phyloP scores from a whole-genome alignment of 106 monocot genomes.

The Dactylorhiza incarnata region DNA sequence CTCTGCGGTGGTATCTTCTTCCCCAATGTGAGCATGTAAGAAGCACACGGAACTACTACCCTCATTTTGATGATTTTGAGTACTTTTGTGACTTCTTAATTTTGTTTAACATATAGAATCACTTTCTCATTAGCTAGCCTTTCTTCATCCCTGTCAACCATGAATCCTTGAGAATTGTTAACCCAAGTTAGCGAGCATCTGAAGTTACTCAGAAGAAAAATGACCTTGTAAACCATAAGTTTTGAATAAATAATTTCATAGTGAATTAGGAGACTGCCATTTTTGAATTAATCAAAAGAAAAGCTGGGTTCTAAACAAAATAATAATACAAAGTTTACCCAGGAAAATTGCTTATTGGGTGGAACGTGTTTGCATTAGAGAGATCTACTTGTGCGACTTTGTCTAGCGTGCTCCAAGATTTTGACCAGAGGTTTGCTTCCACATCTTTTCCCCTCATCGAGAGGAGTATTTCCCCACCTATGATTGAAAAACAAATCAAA shows the following conservation, averaged over 20 bases:
- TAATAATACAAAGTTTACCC: neutral
- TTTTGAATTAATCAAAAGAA: neutral
- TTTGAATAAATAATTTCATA: neutral
- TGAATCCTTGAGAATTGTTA: neutral
- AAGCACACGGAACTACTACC: no score
- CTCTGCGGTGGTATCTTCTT: no score
- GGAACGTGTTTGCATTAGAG: neutral
- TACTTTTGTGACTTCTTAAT: no score
- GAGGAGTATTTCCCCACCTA: slow-evolving; percentile 68
- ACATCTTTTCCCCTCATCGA: slow-evolving; percentile 59
- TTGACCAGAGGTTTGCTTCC: slow-evolving; percentile 54
- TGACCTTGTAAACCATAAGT: neutral
- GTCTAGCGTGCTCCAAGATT: slow-evolving; percentile 46
- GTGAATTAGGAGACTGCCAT: neutral
- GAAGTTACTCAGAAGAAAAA: neutral
- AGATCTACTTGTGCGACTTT: neutral
- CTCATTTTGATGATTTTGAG: no score
- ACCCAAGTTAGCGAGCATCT: neutral
- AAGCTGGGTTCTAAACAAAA: neutral
- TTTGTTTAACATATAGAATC: no score
- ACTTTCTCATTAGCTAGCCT: no score
- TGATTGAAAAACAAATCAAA: neutral
- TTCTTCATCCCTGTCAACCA: neutral
- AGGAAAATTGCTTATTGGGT: neutral
- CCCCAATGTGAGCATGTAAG: no score